Conservation (phyloP, 1,284 basidiomycete species). For the Trichosporon inkin region DNA sequence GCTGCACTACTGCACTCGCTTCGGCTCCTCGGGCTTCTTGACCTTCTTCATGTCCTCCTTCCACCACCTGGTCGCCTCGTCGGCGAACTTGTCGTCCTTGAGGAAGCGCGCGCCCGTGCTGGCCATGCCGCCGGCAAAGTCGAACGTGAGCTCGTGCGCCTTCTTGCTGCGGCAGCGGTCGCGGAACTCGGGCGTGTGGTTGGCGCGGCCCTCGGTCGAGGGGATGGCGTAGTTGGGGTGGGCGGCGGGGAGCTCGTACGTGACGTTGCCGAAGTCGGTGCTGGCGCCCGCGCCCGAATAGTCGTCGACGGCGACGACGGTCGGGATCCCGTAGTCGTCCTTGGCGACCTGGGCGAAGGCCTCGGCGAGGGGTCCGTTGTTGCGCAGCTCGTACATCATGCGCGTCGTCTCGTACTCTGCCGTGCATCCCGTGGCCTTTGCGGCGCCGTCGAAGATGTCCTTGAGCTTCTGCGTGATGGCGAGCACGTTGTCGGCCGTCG, state of each 20-base stretch:
- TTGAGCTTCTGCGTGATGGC: slow-evolving; percentile 56
- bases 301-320: slow-evolving; percentile 12
- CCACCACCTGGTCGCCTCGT: slow-evolving; percentile 29
- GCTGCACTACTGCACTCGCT: background rate
- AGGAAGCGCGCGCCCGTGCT: slow-evolving; percentile 43
- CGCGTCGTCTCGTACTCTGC: slow-evolving; percentile 53
- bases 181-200: slow-evolving; percentile 34
- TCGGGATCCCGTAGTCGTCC: slow-evolving; percentile 5
- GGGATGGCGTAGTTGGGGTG: slow-evolving; percentile 27
- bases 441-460: slow-evolving; percentile 63
- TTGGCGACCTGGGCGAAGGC: slow-evolving; percentile 17
- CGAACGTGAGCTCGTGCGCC: slow-evolving; percentile 34
- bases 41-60: slow-evolving; percentile 24
- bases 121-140: slow-evolving; percentile 43
- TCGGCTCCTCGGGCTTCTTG: background rate
- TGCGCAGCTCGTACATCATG: slow-evolving; percentile 58
- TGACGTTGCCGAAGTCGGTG: slow-evolving; percentile 25
- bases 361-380: slow-evolving; percentile 22
- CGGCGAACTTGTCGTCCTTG: slow-evolving; percentile 39
- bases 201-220: slow-evolving; percentile 19
- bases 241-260: slow-evolving; percentile 28
- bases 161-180: slow-evolving; percentile 18
- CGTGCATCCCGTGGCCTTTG: slow-evolving; percentile 64
- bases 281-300: slow-evolving; percentile 7
- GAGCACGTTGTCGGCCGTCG: slow-evolving; percentile 58